A percentile compares a stretch with the other conserved stretches of the same genome.
These are phyloP conservation scores for Globisporangium cederbergense DNA, from an alignment of 352 stramenopile species.

Conservation along the genomic window DNA sequence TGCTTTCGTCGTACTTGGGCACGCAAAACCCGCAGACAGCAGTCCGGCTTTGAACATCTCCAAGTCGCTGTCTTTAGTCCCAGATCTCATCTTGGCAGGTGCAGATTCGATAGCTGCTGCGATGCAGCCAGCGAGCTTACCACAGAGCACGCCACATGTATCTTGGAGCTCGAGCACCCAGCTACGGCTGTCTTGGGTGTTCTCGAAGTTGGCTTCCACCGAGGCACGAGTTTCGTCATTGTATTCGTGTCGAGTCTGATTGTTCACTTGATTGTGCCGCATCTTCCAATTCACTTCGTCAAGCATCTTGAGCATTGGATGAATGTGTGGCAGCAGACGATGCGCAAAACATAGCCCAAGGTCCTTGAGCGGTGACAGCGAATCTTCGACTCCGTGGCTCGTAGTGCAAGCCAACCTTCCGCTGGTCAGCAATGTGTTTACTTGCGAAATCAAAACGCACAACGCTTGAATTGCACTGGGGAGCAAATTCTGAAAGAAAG, in stretches of 20 bases:
- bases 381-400: not conserved
- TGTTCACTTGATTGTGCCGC: constrained; percentile 17
- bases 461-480: constrained; percentile 46
- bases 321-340: constrained; percentile 32
- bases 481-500: constrained; percentile 45
- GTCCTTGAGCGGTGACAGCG: not conserved
- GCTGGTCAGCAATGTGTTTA: not conserved
- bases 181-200: constrained; percentile 2
- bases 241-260: constrained; percentile 27
- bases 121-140: constrained; percentile 32
- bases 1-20: not conserved
- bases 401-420: not conserved
- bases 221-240: not conserved
- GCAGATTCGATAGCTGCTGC: not conserved
- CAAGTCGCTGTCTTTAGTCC: not conserved
- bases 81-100: not conserved
- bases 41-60: not conserved
- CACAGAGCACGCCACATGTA: constrained; percentile 40
- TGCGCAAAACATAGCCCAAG: constrained; percentile 28
- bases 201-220: not conserved
- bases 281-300: constrained; percentile 67
- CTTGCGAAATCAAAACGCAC: constrained; percentile 23
- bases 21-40: constrained; percentile 1
- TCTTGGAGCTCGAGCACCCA: constrained; percentile 55
- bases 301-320: constrained; percentile 51